phyloP scores from a whole-genome alignment of 768 basidiomycete genomes.

The Xanthoconium stramineum region DNA sequence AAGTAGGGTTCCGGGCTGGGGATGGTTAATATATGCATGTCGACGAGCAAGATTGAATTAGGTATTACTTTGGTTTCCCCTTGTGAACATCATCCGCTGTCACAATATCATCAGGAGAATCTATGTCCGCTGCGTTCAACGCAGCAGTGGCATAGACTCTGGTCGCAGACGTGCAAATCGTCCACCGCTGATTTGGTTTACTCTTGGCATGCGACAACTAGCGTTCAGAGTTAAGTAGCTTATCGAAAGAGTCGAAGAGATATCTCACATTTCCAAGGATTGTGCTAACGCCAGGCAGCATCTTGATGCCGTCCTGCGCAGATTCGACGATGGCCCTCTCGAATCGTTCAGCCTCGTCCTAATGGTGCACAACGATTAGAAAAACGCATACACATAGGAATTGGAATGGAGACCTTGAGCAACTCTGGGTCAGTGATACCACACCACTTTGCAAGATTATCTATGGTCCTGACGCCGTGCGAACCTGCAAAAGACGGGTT shows the following conservation, averaged over 20 bases:
- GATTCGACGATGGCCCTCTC: slow-evolving; percentile 74
- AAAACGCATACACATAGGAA: neutral
- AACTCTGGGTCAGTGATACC: slow-evolving; percentile 63
- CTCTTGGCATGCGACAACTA: slow-evolving; percentile 29
- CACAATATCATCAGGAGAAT: slow-evolving; percentile 71
- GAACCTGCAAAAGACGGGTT: slow-evolving; percentile 42
- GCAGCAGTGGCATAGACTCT: slow-evolving; percentile 70
- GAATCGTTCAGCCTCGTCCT: slow-evolving; percentile 75
- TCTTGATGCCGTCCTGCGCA: slow-evolving; percentile 58
- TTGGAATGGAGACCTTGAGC: slow-evolving; percentile 51
- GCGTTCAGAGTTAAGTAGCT: slow-evolving; percentile 5
- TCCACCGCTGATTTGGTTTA: slow-evolving; percentile 67
- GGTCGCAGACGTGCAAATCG: slow-evolving; percentile 87
- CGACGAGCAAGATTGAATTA: neutral
- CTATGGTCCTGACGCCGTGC: slow-evolving; percentile 82
- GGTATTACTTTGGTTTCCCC: slow-evolving; percentile 73
- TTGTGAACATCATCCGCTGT: slow-evolving; percentile 77
- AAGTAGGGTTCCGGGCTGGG: slow-evolving; percentile 86
- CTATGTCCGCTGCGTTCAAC: slow-evolving; percentile 60
- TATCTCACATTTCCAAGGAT: slow-evolving; percentile 53
- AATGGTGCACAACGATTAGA: slow-evolving; percentile 3
- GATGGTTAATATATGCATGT: slow-evolving; percentile 1
- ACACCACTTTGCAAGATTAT: slow-evolving; percentile 74
- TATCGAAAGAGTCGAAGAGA: neutral
- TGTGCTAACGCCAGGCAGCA: slow-evolving; percentile 66